A percentile compares a stretch with the other conserved stretches of the same genome.
These are phyloP conservation scores for Pichia nakasei DNA, from an alignment of 805 yeast species.

Conservation along the genomic window DNA sequence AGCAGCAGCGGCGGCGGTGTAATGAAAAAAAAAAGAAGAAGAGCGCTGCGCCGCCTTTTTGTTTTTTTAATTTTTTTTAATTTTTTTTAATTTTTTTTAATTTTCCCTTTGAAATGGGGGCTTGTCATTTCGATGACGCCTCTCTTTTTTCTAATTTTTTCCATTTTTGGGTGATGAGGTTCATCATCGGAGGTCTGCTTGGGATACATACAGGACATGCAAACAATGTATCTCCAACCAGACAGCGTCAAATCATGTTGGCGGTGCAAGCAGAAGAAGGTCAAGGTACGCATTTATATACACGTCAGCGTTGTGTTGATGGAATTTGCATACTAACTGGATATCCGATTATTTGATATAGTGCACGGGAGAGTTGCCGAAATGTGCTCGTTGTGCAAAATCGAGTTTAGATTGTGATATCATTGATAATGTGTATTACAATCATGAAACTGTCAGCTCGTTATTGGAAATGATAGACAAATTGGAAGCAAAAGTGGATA, in stretches of 20 bases:
- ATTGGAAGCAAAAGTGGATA: conserved; percentile 11
- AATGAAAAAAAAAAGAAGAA: no score
- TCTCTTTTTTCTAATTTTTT: no score
- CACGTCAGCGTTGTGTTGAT: neutral
- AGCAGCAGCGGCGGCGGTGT: no score
- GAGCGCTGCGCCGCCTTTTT: no score
- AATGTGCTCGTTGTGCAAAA: conserved; percentile 15
- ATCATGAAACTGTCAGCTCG: conserved; percentile 15
- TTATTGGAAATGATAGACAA: conserved; percentile 10
- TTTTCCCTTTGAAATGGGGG: no score
- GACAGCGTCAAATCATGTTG: conserved; percentile 17
- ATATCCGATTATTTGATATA: conserved; percentile 1
- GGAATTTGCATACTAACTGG: neutral
- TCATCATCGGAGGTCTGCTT: no score
- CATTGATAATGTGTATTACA: conserved; percentile 16
- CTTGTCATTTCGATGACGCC: no score
- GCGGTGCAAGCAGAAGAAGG: conserved; percentile 18
- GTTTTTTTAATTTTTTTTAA: no score
- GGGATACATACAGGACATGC: no score
- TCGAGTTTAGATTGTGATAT: conserved; percentile 15
- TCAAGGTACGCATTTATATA: conserved; percentile 14
- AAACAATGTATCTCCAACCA: conserved; percentile 8
- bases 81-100: no score
- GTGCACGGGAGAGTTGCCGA: conserved; percentile 20
- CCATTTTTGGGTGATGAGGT: no score